A percentile compares a stretch with the other conserved stretches of the same genome.
Evolutionary conservation across 1,139 yeast species (phyloP).

Genomic region (Suhomyces bribrorum): DNA sequence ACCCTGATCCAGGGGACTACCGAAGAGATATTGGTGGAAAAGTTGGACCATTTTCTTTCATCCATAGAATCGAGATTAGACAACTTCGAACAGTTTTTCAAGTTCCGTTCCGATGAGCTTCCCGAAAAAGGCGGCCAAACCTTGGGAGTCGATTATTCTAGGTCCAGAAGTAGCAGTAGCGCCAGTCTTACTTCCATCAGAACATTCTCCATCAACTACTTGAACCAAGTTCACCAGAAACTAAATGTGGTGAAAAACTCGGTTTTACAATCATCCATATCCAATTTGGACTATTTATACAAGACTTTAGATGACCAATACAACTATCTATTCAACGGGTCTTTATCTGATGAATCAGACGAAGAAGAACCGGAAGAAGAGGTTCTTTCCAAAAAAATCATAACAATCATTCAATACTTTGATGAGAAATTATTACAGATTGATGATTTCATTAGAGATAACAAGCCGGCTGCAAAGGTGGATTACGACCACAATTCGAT

Average conservation of each 20-base stretch:
- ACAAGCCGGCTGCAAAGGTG: constrained; percentile 31
- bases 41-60: constrained; percentile 52
- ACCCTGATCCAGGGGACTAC: constrained; percentile 18
- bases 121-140: constrained; percentile 1
- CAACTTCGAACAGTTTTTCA: constrained; percentile 52
- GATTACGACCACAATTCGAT: constrained; percentile 30
- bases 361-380: constrained; percentile 22
- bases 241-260: constrained; percentile 43
- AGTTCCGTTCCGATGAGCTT: constrained; percentile 26
- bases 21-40: constrained; percentile 52
- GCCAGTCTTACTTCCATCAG: constrained; percentile 35
- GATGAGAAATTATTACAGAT: constrained; percentile 57
- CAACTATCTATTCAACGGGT: constrained; percentile 41
- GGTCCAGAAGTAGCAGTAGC: constrained; percentile 29
- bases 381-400: constrained; percentile 43
- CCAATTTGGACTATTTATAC: constrained; percentile 50
- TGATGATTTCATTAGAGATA: constrained; percentile 48
- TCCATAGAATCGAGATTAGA: constrained; percentile 57
- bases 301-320: constrained; percentile 58
- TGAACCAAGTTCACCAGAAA: constrained; percentile 45
- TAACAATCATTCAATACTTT: constrained; percentile 55
- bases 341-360: constrained; percentile 12
- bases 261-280: constrained; percentile 44
- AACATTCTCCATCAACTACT: constrained; percentile 35
- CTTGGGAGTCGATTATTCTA: constrained; percentile 14